Evolutionary conservation across 495 filamentous ascomycete species (phyloP).

Genomic region (Terfezia boudieri): DNA sequence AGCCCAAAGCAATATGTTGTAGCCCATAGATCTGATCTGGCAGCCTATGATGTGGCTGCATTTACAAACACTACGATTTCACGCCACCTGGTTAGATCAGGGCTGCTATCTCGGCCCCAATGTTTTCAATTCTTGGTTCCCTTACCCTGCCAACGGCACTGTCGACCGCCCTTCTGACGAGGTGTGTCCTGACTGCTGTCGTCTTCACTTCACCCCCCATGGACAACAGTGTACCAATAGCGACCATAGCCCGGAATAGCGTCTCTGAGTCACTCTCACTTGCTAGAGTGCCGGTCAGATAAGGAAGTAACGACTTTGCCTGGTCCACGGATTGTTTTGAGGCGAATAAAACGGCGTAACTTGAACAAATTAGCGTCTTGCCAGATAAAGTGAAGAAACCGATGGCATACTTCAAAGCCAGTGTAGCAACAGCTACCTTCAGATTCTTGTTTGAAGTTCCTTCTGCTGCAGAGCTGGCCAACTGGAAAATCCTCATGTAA

Average conservation of each 20-base stretch:
- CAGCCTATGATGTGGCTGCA: too few relatives aligned
- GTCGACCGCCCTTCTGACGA: conserved; percentile 22
- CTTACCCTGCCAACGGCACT: conserved; percentile 24
- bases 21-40: too few relatives aligned
- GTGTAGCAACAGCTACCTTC: conserved; percentile 56
- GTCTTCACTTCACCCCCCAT: conserved; percentile 28
- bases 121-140: conserved; percentile 35
- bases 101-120: conserved; percentile 36
- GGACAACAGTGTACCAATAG: conserved; percentile 50
- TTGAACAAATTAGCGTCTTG: conserved; percentile 1
- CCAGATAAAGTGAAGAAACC: background rate
- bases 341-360: conserved; percentile 20
- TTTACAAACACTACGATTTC: too few relatives aligned
- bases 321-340: conserved; percentile 27
- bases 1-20: too few relatives aligned
- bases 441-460: conserved; percentile 55
- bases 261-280: conserved; percentile 57
- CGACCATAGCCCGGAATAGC: conserved; percentile 61
- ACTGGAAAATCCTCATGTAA: conserved; percentile 10
- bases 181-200: conserved; percentile 28
- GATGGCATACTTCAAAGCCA: conserved; percentile 59
- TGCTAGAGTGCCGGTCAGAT: conserved; percentile 37
- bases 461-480: conserved; percentile 15
- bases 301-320: conserved; percentile 36
- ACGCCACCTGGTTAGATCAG: conserved; percentile 16